Conservation (phyloP, 2,329 filamentous ascomycete genomes). For the Chaetomium strumarium region DNA sequence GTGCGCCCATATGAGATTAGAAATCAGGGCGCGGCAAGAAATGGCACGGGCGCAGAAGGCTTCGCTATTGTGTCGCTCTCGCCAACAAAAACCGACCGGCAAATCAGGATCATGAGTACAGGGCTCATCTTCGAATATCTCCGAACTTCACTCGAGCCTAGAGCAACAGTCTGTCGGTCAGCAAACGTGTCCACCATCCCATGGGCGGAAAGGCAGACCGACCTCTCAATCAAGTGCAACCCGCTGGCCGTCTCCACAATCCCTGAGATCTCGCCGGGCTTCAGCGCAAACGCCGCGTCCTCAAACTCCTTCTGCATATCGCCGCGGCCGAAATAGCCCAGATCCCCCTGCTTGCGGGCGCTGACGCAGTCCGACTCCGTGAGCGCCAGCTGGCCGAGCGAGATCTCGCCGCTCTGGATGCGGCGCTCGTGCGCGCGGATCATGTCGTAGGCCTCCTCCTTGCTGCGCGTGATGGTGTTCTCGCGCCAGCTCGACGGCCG, state of each 20-base stretch:
- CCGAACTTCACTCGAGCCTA: constrained; percentile 5
- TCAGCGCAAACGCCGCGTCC: constrained; percentile 85
- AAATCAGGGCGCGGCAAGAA: too few species aligned
- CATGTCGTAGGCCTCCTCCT: constrained; percentile 78
- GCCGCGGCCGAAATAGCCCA: constrained; percentile 89
- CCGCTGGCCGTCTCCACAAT: constrained; percentile 91
- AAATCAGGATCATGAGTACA: too few species aligned
- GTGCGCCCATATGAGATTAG: too few species aligned
- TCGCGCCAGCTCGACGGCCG: constrained; percentile 92
- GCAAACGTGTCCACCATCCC: neutral
- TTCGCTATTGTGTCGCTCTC: too few species aligned
- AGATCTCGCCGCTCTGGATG: constrained; percentile 64
- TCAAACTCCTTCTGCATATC: constrained; percentile 99
- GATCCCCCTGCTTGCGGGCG: constrained; percentile 84
- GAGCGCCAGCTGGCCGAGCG: constrained; percentile 76
- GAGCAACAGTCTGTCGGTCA: neutral
- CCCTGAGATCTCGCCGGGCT: constrained; percentile 78
- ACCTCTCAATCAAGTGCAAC: constrained; percentile 94
- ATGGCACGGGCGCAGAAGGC: too few species aligned
- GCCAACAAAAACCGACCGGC: too few species aligned
- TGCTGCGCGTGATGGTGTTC: constrained; percentile 77
- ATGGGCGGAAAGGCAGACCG: constrained; percentile 24
- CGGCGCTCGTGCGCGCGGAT: constrained; percentile 68
- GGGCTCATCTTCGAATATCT: neutral
- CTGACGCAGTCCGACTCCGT: constrained; percentile 95